Conservation (phyloP, 108 stramenopile species). For the Nitzschia sp. region DNA sequence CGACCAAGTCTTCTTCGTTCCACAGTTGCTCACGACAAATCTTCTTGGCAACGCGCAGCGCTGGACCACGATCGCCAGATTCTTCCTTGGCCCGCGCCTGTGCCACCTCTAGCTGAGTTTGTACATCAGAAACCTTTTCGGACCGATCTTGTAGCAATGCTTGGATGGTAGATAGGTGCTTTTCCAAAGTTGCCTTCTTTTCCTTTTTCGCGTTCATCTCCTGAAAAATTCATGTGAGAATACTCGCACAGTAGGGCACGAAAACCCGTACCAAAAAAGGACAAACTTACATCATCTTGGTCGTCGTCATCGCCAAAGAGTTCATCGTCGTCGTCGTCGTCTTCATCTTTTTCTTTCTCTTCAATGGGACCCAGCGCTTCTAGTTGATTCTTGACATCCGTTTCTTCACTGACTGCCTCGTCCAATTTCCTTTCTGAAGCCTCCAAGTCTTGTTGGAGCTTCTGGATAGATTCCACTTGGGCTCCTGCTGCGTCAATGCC, state of each 20-base stretch:
- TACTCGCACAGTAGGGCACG: not conserved
- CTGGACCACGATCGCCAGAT: constrained; percentile 45
- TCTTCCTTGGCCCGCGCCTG: constrained; percentile 30
- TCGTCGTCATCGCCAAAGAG: constrained; percentile 70
- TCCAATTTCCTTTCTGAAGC: constrained; percentile 57
- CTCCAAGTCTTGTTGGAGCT: constrained; percentile 52
- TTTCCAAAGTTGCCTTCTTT: constrained; percentile 46
- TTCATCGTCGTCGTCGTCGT: constrained; percentile 67
- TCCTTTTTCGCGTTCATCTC: constrained; percentile 51
- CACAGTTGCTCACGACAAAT: constrained; percentile 64
- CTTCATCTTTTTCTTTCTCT: constrained; percentile 37
- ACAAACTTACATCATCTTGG: constrained; percentile 52
- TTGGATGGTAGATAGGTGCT: constrained; percentile 62
- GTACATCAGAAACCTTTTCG: constrained; percentile 67
- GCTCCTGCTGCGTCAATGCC: constrained; percentile 38
- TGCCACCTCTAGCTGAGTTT: constrained; percentile 39
- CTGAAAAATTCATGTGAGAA: not conserved
- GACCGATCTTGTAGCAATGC: constrained; percentile 55
- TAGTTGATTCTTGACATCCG: constrained; percentile 57
- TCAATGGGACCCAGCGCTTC: constrained; percentile 43
- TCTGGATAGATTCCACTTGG: constrained; percentile 32
- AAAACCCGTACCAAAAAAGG: too few relatives aligned
- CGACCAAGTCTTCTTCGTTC: constrained; percentile 65
- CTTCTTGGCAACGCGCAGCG: constrained; percentile 54
- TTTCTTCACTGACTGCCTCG: constrained; percentile 58